Evolutionary conservation across 176 grass and related monocot species (phyloP), one percentile per base, ranked within the genome.

Genomic region (Bolboschoenus planiculmis): DNA sequence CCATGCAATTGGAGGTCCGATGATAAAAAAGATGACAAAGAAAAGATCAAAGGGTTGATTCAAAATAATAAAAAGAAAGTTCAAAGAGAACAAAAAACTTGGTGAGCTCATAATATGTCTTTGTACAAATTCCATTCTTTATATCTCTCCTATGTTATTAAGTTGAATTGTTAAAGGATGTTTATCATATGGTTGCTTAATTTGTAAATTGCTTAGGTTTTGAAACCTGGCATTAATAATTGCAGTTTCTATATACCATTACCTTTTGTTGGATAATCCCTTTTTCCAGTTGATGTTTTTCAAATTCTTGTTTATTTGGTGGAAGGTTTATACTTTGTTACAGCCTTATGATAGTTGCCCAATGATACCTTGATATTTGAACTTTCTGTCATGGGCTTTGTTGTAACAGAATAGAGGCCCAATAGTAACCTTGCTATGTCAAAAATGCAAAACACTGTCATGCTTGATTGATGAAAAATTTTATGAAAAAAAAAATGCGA

Each of bases 1-100:
- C 94, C 90, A 10, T 64, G 72, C 46, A 63, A 89, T 67, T 88
- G 78, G 86, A 90, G 48, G 21, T 60, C 55, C 31, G 83, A 91
- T 60, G 84, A 86, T 26, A 88, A 79, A 66, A n/a, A 70, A 73
- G 48, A 54, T 85, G 36, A 44, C 5, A 37, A 85, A 87, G 56
- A 75, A 60, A 82, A 85, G 64, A 84, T 84, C 62, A 92, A 48
- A 24, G 29, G 35, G n/a, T 53, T 78, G 6, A 8, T 78, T 15
- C 10, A 18, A 51, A 79, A 36, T 18, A 4, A 26, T 9, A 21
- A 60, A 60, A 33, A 63, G 33, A 37, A 66, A 36, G n/a, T 24
- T 58, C 37, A 40, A 59, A 56, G 18, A 7, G 30, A 58, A 23
- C 47, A 55, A 30, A 15, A 23, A 58, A 80, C 15, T 80, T 56